These are phyloP conservation scores for Monilinia aucupariae DNA, from an alignment of 2,329 filamentous ascomycete species.

Conservation along the genomic window DNA sequence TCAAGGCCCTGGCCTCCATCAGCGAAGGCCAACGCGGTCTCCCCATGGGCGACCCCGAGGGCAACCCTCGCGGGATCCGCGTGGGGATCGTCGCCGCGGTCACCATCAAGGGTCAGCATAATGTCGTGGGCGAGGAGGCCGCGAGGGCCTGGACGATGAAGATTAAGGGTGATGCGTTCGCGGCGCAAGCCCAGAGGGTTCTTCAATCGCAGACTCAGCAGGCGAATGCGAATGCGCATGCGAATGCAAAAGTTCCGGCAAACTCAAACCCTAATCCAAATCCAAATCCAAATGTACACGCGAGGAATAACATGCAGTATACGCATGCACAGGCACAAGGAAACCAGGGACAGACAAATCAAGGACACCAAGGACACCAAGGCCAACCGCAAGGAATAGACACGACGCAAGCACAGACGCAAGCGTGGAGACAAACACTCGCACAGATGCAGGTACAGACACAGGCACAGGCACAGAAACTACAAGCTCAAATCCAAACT, in stretches of 20 bases:
- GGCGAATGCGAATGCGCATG: not conserved
- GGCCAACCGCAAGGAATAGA: not conserved
- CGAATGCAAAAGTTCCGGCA: not conserved
- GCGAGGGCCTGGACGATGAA: not conserved
- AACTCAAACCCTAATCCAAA: too few species aligned
- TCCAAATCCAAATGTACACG: not conserved
- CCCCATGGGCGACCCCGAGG: constrained; percentile 45
- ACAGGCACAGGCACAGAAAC: too few species aligned
- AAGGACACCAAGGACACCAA: not conserved
- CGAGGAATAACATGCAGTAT: not conserved
- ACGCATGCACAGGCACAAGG: not conserved
- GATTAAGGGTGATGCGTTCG: not conserved
- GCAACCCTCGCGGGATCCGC: constrained; percentile 39
- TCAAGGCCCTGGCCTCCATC: constrained; percentile 42
- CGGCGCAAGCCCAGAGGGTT: not conserved
- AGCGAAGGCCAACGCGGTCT: constrained; percentile 39
- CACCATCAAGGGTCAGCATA: constrained; percentile 41
- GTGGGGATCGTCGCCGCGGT: constrained; percentile 45
- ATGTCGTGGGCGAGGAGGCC: constrained; percentile 39
- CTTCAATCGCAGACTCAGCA: not conserved
- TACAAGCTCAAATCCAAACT: too few species aligned
- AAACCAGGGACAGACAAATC: not conserved
- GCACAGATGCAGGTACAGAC: not conserved
- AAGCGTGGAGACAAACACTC: too few species aligned
- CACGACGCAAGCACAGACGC: not conserved